Base-by-base conservation (phyloP, 768 basidiomycete genomes). In the Lepiota subincarnata region DNA sequence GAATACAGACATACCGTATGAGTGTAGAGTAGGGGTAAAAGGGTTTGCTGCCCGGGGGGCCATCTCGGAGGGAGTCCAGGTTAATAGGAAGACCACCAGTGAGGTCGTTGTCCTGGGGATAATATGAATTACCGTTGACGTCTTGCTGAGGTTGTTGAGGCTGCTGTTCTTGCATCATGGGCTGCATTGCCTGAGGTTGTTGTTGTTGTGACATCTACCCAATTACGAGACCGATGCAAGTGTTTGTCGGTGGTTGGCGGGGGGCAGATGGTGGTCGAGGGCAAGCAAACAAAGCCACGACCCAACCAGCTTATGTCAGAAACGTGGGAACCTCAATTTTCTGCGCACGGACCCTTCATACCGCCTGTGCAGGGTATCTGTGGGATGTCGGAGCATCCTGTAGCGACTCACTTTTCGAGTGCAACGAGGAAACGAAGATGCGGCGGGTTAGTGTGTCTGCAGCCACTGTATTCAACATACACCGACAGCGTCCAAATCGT, bases 11-110 rank as follows among this genome's bases (percentile, higher is more conserved):
- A 53, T 66, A 91, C 90, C 90, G 83, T 63, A 93, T 93, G 50
- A 93, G 81, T 31, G 90, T 93, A 2, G 90, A 92, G 65, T 93
- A 93, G 2, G 90, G 91, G 63, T 93, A 93, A 63, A 92, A 92
- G 5, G 90, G 90, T 67, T 93, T 93, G 66, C 83, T 89, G 43
- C 91, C 90, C 6, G 91, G 89, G 2, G 90, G 91, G 0, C 91
- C 89, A 64, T 93, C 90, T 49, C 90, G 78, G 52, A 92, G 75
- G 2, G 90, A 92, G 68, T 91, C 89, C 20, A 92, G 84, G 64
- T 89, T 92, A 63, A 92, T 89, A 47, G 89, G 89, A 28, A 91
- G 76, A 19, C 89, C 89, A 19, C 89, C 89, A 6, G 88, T 88
- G 57, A 91, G 78, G 73, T 92, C 89, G 63, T 77, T 84, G 57